Conservation (phyloP, 306 rosid genomes). For the Quercus variabilis region DNA sequence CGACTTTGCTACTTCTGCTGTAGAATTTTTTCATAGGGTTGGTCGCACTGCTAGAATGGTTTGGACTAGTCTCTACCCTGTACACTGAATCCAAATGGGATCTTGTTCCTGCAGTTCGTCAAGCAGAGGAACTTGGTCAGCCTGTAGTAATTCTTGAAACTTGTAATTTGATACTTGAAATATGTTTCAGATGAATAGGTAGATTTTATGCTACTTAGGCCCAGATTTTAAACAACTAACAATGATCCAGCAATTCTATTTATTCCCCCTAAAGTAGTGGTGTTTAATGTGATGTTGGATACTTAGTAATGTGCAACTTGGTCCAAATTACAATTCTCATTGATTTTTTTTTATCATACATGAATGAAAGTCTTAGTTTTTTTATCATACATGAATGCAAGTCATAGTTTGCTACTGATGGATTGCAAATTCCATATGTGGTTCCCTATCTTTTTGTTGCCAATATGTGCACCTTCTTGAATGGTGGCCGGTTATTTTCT, state of each 20-base stretch:
- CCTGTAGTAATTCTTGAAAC: constrained; percentile 62
- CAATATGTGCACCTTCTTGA: constrained; percentile 2
- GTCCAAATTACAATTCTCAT: not conserved
- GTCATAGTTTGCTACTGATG: not conserved
- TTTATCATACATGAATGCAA: not conserved
- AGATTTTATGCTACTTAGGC: constrained; percentile 1
- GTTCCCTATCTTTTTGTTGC: not conserved
- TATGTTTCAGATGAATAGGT: not conserved
- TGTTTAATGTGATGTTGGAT: not conserved
- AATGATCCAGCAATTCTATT: not conserved
- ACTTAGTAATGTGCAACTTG: not conserved
- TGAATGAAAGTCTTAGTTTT: not conserved
- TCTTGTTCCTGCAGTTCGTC: constrained; percentile 75
- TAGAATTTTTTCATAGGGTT: constrained; percentile 84
- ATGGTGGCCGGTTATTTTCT: constrained; percentile 14
- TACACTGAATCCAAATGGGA: constrained; percentile 79
- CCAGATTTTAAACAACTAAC: not conserved
- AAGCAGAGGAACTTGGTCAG: constrained; percentile 64
- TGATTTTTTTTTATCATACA: not conserved
- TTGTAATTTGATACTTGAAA: not conserved
- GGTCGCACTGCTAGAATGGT: constrained; percentile 89
- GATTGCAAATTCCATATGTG: constrained; percentile 1
- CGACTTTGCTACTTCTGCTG: constrained; percentile 90
- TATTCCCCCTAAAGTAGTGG: not conserved
- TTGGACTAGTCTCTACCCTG: constrained; percentile 77